These are phyloP conservation scores for Amanita rubescens DNA, from an alignment of 768 basidiomycete species.

Conservation along the genomic window DNA sequence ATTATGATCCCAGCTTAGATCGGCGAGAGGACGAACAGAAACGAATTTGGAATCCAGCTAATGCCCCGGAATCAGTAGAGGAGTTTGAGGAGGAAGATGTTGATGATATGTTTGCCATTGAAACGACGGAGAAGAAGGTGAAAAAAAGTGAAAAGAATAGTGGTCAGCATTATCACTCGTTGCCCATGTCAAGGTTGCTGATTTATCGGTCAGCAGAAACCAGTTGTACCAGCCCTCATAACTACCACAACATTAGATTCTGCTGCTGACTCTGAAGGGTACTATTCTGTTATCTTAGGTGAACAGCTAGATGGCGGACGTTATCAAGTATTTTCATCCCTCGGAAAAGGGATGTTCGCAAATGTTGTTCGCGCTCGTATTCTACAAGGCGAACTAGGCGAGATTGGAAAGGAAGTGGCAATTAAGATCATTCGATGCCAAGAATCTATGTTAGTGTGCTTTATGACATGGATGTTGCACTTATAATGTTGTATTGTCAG, in stretches of 20 bases:
- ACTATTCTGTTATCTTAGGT: constrained; percentile 90
- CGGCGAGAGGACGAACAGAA: constrained; percentile 78
- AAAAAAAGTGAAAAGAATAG: constrained; percentile 50
- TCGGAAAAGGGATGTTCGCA: constrained; percentile 99
- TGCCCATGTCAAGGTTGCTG: background rate
- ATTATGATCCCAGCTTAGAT: constrained; percentile 79
- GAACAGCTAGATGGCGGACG: constrained; percentile 88
- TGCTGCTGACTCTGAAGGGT: constrained; percentile 90
- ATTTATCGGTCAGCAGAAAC: constrained; percentile 27
- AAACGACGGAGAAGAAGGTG: constrained; percentile 39
- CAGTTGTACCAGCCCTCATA: constrained; percentile 53
- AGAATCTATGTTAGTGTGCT: constrained; percentile 80
- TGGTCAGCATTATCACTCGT: constrained; percentile 28
- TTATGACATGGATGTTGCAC: background rate
- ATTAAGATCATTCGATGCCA: constrained; percentile 96
- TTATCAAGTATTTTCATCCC: constrained; percentile 89
- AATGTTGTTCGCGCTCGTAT: constrained; percentile 90
- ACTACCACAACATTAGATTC: constrained; percentile 73
- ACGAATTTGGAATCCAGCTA: constrained; percentile 42
- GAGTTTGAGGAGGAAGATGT: constrained; percentile 69
- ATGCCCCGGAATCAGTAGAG: constrained; percentile 35
- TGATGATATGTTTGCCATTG: constrained; percentile 93
- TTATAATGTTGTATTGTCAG: constrained; percentile 31
- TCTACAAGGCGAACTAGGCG: constrained; percentile 54
- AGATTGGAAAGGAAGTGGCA: constrained; percentile 68